These are phyloP conservation scores for Leccinum uliginosum DNA, from an alignment of 768 basidiomycete species.

Conservation along the genomic window DNA sequence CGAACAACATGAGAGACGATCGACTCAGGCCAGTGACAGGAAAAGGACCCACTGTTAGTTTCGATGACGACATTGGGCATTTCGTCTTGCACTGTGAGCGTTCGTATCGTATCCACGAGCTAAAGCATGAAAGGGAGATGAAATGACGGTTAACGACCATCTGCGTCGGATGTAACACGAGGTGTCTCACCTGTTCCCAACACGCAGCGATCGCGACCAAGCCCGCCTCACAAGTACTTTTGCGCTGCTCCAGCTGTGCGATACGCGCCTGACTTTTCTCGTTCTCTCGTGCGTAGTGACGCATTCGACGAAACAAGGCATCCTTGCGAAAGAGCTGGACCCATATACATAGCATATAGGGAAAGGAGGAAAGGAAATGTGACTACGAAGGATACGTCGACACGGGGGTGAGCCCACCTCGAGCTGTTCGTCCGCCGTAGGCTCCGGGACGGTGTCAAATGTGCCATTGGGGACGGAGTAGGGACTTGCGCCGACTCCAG, in stretches of 20 bases:
- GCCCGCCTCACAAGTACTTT: conserved; percentile 64
- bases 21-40: neutral
- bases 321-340: conserved; percentile 78
- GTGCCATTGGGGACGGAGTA: conserved; percentile 38
- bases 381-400: conserved; percentile 21
- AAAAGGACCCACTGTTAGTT: conserved; percentile 35
- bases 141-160: neutral
- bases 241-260: conserved; percentile 60
- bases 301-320: conserved; percentile 82
- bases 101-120: conserved; percentile 65
- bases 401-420: conserved; percentile 48
- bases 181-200: conserved; percentile 66
- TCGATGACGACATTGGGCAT: conserved; percentile 40
- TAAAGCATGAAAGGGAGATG: conserved; percentile 25
- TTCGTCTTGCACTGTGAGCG: conserved; percentile 51
- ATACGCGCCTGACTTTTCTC: conserved; percentile 60
- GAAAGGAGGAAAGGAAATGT: conserved; percentile 13
- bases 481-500: conserved; percentile 47
- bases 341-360: conserved; percentile 3
- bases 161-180: neutral
- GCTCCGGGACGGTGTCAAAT: conserved; percentile 36
- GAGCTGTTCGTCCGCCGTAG: conserved; percentile 51
- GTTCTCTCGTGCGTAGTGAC: conserved; percentile 72
- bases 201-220: conserved; percentile 72
- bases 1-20: neutral